phyloP scores from a whole-genome alignment of 805 yeast genomes.

The Saccharomyces paradoxus region DNA sequence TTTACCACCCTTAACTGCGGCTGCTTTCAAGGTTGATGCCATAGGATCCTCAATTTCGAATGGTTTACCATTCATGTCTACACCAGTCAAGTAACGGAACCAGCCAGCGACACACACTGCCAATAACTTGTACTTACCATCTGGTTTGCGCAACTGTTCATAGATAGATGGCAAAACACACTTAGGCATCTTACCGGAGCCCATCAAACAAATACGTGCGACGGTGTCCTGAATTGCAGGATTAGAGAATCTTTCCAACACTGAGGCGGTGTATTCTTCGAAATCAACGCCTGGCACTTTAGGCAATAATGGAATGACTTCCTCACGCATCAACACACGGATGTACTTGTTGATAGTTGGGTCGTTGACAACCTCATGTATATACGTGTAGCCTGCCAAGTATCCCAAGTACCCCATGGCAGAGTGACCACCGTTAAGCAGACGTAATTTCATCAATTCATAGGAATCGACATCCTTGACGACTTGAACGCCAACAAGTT shows the following conservation, averaged over 20 bases:
- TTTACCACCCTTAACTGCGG: constrained; percentile 5
- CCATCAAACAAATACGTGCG: constrained; percentile 7
- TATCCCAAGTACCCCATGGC: constrained; percentile 6
- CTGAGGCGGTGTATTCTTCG: constrained; percentile 4
- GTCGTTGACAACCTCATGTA: constrained; percentile 6
- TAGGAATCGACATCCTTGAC: constrained; percentile 6
- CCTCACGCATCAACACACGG: constrained; percentile 3
- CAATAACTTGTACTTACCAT: constrained; percentile 2
- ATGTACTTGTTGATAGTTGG: constrained; percentile 4
- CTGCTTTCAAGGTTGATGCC: constrained; percentile 2
- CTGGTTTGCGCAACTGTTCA: constrained; percentile 3
- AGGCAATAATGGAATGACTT: constrained; percentile 5
- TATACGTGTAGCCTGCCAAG: constrained; percentile 4
- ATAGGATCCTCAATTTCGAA: constrained; percentile 4
- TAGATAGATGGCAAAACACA: constrained; percentile 6
- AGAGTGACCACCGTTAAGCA: constrained; percentile 6
- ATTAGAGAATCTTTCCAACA: constrained; percentile 5
- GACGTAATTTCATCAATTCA: constrained; percentile 7
- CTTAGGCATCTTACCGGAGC: constrained; percentile 9
- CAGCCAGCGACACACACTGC: constrained; percentile 7
- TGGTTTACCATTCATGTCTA: constrained; percentile 2
- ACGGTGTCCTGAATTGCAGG: constrained; percentile 6
- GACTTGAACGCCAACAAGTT: constrained; percentile 4
- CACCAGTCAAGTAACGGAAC: constrained; percentile 7
- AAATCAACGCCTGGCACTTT: constrained; percentile 4